Base-by-base conservation (phyloP, 1,284 basidiomycete species). In the Cutaneotrichosporon sp. region DNA sequence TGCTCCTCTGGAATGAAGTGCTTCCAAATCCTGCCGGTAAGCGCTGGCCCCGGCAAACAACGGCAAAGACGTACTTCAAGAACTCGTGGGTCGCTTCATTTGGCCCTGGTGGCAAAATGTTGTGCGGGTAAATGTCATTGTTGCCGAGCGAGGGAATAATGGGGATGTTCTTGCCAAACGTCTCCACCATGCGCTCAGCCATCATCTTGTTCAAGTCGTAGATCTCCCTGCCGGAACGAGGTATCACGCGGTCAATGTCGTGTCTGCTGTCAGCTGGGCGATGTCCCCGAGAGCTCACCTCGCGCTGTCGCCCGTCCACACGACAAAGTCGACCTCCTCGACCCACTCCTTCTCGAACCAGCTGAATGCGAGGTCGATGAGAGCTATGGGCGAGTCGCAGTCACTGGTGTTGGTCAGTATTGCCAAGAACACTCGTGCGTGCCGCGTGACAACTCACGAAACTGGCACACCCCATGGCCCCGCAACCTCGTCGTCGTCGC, bases 281-380 rank as follows among this genome's bases (percentile, higher is more conserved):
- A 30, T 7, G 26, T 7, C 10, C 5, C 10, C 7, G 10, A 10
- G 7, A 42, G 37, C 50, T 61, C 64, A 88, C 88, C 88, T 83
- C 34, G 89, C 91, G 74, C 84, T 91, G 74, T 96, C 91, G 37
- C 91, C 91, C 7, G 90, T 94, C 89, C 88, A 91, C 40, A 93
- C 79, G 21, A 93, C 87, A 72, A 96, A 97, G 72, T 97, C 92
- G 42, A 97, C 81, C 64, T 89, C 84, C 56, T 82, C 78, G 44
- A 83, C 80, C 88, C 88, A 91, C 63, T 90, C 81, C 65, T 84
- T 79, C 52, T 85, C 83, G 54, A 94, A 72, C 79, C 82, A 91
- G 56, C 89, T 84, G 46, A 97, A 80, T 3, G 90, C 90, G 41
- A 83, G 79, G 69, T 92, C 87, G 43, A 88, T 84, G 8, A 96